Evolutionary conservation across 2,329 filamentous ascomycete genomes (phyloP), one percentile per base, ranked within the genome.

Genomic region (Nannizzia gypsea): DNA sequence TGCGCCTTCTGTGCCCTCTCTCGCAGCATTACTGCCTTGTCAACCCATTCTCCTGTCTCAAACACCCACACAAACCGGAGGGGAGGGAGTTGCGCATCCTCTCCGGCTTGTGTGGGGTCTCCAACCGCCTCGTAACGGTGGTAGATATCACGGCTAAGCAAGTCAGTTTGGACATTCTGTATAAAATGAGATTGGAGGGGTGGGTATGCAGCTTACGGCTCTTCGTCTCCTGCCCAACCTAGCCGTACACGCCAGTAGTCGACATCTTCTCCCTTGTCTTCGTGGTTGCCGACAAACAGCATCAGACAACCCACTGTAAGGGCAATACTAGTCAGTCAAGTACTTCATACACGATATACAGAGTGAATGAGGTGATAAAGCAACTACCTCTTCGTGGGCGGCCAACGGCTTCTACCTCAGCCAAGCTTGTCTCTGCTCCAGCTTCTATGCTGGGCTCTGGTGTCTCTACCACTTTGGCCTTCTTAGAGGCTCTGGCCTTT

Each of bases 71-170:
- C 48, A 48, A 60, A 64, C 17, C 63, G 58, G 34, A 22, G 46
- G 13, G 22, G 8, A 31, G 57, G 44, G 22, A 24, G 40, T 17
- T 26, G 28, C 1, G 57, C 54, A 15, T 38, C 58, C 22, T 20
- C 56, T 44, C 26, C 38, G 1, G 28, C 11, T 26, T 57, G 38
- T 28, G 55, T 58, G 17, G 62, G 63, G 44, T 64, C 46, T 36
- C 63, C 63, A 20, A 61, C 57, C 22, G 63, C 63, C 28, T 63
- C 62, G n/a, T 62, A 64, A 26, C 62, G 63, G 57, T 60, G n/a
- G 59, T 56, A 61, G 36, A 61, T 24, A 20, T 28, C 38, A n/a
- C 58, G 60, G 44, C 61, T 60, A 42, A 13, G 20, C 28, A 20
- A 4, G 8, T 11, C 28, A 56, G 44, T 3, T n/a, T 15, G 11